Evolutionary conservation across 2,329 filamentous ascomycete species (phyloP), one percentile per base, ranked within the genome.

Genomic region (Fusarium sp.): DNA sequence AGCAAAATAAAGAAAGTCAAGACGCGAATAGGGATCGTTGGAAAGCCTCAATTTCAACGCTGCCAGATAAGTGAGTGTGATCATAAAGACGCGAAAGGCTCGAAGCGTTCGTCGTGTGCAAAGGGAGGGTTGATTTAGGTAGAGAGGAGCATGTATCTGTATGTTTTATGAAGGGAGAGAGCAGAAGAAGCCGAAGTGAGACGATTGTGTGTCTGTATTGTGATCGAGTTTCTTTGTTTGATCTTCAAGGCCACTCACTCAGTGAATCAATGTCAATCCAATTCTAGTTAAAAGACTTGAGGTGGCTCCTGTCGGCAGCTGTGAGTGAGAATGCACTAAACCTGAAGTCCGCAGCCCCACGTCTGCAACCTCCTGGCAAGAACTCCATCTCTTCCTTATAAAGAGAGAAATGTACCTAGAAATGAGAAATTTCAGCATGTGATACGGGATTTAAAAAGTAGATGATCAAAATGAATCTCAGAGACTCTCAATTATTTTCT

Each of bases 211-310:
- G 28, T 20, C 17, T 20, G 26, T 42, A 38, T 38, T 57, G 35
- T 26, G 41, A 22, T 51, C 39, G 44, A 24, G 59, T 45, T 60
- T 62, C 56, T 65, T 72, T 68, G 63, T 66, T 58, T 45, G 62
- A 38, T 61, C 41, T 28, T 28, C 31, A 48, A 44, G 39, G 26
- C 15, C 24, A 35, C 35, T 60, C 17, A 41, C 35, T 60, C 17
- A 41, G 35, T 39, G 41, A 57, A 41, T 48, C 42, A 24, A 24
- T 51, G 44, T 24, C n/a, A 56, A 33, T 63, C 24, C 42, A 39
- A 44, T 63, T 44, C 38, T 52, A 9, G 31, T 33, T 28, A 11
- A 33, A 33, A 31, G 20, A 20, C 20, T 22, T 7, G 45, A 47
- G 39, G n/a, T 42, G 33, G 31, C 31, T 33, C 12, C 33, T 33